Evolutionary conservation across 148 eudicot genomes (phyloP).

Genomic region (Beta vulgaris): DNA sequence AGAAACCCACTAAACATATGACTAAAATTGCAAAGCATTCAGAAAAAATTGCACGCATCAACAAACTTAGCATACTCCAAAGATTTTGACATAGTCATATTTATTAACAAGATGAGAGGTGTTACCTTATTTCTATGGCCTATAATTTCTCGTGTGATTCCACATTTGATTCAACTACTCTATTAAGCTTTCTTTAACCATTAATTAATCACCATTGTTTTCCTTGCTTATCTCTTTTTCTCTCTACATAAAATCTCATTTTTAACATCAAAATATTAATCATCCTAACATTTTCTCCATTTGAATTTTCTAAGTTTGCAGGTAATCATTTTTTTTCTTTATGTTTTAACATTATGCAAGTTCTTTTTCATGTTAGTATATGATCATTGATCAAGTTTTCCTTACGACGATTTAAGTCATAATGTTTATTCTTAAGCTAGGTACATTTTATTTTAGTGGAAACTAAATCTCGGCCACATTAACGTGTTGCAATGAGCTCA

Average conservation of each 20-base stretch:
- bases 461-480: no score
- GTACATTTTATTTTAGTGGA: no score
- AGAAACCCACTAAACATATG: conserved; percentile 15
- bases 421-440: no score
- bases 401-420: no score
- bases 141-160: conserved; percentile 24
- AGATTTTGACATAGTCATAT: conserved; percentile 4
- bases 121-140: conserved; percentile 20
- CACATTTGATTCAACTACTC: conserved; percentile 15
- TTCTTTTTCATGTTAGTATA: background rate
- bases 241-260: conserved; percentile 6
- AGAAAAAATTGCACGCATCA: background rate
- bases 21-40: conserved; percentile 12
- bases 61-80: conserved; percentile 8
- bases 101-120: conserved; percentile 9
- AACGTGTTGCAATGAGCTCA: no score
- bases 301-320: conserved; percentile 2
- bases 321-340: background rate
- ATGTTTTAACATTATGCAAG: background rate
- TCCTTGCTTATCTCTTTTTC: background rate
- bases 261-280: background rate
- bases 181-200: conserved; percentile 7
- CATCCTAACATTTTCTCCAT: background rate
- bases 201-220: conserved; percentile 11
- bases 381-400: no score